These are phyloP conservation scores for Rhodamnia rubescens DNA, from an alignment of 345 rosid species.

Conservation along the genomic window DNA sequence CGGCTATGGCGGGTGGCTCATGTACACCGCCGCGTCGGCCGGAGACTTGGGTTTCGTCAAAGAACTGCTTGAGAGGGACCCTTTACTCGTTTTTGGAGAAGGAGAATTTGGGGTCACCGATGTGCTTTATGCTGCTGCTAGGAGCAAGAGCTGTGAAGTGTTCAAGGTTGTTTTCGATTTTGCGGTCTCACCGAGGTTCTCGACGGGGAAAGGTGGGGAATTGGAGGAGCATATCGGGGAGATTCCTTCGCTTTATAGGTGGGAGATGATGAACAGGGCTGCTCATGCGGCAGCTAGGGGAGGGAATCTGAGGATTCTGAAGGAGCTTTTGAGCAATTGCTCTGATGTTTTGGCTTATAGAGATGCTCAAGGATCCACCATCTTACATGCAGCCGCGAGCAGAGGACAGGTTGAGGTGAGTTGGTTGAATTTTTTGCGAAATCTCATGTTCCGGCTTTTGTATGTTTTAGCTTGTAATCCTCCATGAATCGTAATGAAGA, in stretches of 20 bases:
- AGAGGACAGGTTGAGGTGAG: slow-evolving; percentile 84
- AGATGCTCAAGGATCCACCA: slow-evolving; percentile 71
- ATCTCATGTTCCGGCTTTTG: not conserved
- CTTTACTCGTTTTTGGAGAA: slow-evolving; percentile 86
- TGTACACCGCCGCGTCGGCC: slow-evolving; percentile 94
- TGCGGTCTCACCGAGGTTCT: slow-evolving; percentile 60
- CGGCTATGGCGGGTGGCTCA: slow-evolving; percentile 91
- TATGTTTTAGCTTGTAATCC: not conserved
- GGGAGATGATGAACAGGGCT: slow-evolving; percentile 84
- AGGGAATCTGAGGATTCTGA: slow-evolving; percentile 52
- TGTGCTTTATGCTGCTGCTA: slow-evolving; percentile 75
- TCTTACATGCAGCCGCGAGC: slow-evolving; percentile 92
- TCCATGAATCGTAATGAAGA: not conserved
- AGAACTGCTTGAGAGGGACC: slow-evolving; percentile 58
- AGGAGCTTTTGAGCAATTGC: slow-evolving; percentile 48
- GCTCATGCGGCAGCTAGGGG: slow-evolving; percentile 94
- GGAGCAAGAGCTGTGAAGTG: slow-evolving; percentile 57
- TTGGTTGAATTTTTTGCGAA: not conserved
- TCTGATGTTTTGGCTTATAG: slow-evolving; percentile 50
- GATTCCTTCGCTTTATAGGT: slow-evolving; percentile 49
- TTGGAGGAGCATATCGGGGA: slow-evolving; percentile 54
- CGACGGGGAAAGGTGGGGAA: slow-evolving; percentile 31
- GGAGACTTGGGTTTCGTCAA: slow-evolving; percentile 73
- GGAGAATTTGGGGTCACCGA: slow-evolving; percentile 96
- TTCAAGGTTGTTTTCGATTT: slow-evolving; percentile 66